Evolutionary conservation across 1,139 yeast species (phyloP).

Genomic region (Candida frijolesensis): DNA sequence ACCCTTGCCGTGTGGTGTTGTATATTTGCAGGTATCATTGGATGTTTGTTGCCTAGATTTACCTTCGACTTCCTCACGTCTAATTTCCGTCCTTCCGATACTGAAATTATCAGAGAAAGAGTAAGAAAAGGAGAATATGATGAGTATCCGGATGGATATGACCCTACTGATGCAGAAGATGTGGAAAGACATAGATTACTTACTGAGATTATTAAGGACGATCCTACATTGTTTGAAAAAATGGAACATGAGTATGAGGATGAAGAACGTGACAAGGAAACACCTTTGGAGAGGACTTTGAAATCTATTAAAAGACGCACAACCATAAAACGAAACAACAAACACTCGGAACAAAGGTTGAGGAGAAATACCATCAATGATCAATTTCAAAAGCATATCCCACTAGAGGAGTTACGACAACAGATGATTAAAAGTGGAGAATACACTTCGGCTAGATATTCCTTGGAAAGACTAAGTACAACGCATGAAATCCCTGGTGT

Average conservation of each 20-base stretch:
- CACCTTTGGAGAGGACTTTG: constrained; percentile 36
- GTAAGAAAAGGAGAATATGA: constrained; percentile 48
- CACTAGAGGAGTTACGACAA: constrained; percentile 38
- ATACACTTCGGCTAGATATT: constrained; percentile 31
- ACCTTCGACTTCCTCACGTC: constrained; percentile 47
- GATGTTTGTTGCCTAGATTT: constrained; percentile 56
- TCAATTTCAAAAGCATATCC: constrained; percentile 32
- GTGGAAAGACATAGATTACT: constrained; percentile 45
- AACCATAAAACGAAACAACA: constrained; percentile 26
- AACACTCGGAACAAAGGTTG: constrained; percentile 25
- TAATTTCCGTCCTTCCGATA: constrained; percentile 53
- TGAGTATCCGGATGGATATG: constrained; percentile 55
- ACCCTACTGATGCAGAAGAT: constrained; percentile 58
- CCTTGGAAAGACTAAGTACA: constrained; percentile 45
- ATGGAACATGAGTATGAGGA: constrained; percentile 27
- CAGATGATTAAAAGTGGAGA: constrained; percentile 48
- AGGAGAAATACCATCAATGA: constrained; percentile 36
- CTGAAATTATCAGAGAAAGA: constrained; percentile 57
- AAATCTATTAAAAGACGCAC: constrained; percentile 37
- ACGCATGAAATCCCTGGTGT: constrained; percentile 55
- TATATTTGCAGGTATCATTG: constrained; percentile 48
- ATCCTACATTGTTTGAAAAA: constrained; percentile 38
- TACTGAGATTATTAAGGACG: constrained; percentile 34
- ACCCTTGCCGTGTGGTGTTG: constrained; percentile 55
- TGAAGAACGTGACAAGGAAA: constrained; percentile 18